Conservation (phyloP, 306 rosid genomes). For the Vachellia pachyceras region DNA sequence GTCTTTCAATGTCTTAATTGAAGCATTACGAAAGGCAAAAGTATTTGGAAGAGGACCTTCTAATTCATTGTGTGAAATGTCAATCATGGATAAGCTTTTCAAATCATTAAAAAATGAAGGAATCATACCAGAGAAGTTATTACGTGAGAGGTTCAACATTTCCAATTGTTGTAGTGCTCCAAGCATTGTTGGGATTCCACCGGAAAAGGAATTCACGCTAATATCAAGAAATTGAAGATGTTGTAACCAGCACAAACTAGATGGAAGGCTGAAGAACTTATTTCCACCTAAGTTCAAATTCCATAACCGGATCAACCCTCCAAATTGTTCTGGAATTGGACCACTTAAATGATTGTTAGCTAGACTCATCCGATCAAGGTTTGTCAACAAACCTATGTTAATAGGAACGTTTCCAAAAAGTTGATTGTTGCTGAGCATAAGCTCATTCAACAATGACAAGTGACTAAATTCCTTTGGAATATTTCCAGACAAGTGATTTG, state of each 20-base stretch:
- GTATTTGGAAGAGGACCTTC: conserved; percentile 30
- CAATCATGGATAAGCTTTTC: conserved; percentile 39
- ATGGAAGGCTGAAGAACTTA: background rate
- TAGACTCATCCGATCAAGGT: background rate
- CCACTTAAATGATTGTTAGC: background rate
- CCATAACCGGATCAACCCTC: background rate
- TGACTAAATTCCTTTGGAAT: conserved; percentile 37
- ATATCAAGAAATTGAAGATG: conserved; percentile 43
- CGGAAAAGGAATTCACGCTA: conserved; percentile 24
- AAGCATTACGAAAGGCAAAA: conserved; percentile 29
- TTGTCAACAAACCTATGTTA: background rate
- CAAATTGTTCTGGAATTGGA: background rate
- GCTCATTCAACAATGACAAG: background rate
- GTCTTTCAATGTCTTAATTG: conserved; percentile 20
- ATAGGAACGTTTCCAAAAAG: conserved; percentile 2
- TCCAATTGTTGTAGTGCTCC: conserved; percentile 35
- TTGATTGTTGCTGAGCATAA: background rate
- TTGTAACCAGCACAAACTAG: background rate
- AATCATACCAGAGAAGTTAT: conserved; percentile 38
- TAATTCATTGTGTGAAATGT: background rate
- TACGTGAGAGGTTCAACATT: conserved; percentile 44
- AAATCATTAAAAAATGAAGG: conserved; percentile 40
- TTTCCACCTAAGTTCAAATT: background rate
- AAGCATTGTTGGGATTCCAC: conserved; percentile 33
- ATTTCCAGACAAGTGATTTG: conserved; percentile 23